Evolutionary conservation across 2,329 filamentous ascomycete genomes (phyloP).

Genomic region (Ciborinia camelliae): DNA sequence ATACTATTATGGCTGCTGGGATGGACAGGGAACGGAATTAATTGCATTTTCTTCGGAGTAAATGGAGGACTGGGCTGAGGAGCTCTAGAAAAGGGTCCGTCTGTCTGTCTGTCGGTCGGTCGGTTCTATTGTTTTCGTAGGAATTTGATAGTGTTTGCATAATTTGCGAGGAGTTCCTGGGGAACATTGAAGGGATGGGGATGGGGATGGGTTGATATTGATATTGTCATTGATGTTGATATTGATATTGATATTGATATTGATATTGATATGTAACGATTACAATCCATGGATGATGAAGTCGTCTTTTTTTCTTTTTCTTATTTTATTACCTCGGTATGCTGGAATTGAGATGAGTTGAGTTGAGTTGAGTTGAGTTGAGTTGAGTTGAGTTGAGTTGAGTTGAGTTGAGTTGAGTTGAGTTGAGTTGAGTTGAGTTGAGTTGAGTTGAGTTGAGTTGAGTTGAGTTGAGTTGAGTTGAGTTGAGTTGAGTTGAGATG

Average conservation of each 20-base stretch:
- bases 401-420: too few relatives aligned
- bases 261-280: too few relatives aligned
- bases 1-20: not conserved
- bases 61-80: not conserved
- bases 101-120: not conserved
- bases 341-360: too few relatives aligned
- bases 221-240: not conserved
- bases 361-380: too few relatives aligned
- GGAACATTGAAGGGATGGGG: not conserved
- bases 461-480: too few relatives aligned
- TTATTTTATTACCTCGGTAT: too few relatives aligned
- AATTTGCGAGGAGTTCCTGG: constrained; percentile 4
- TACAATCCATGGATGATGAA: not conserved
- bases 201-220: not conserved
- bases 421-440: too few relatives aligned
- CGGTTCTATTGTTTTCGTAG: too few relatives aligned
- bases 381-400: too few relatives aligned
- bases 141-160: constrained; percentile 4
- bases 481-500: too few relatives aligned
- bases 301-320: not conserved
- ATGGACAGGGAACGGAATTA: constrained; percentile 8
- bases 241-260: constrained; percentile 10
- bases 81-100: not conserved
- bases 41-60: constrained; percentile 18
- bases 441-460: too few relatives aligned